Conservation (phyloP, 345 rosid species). For the Hibiscus trionum region DNA sequence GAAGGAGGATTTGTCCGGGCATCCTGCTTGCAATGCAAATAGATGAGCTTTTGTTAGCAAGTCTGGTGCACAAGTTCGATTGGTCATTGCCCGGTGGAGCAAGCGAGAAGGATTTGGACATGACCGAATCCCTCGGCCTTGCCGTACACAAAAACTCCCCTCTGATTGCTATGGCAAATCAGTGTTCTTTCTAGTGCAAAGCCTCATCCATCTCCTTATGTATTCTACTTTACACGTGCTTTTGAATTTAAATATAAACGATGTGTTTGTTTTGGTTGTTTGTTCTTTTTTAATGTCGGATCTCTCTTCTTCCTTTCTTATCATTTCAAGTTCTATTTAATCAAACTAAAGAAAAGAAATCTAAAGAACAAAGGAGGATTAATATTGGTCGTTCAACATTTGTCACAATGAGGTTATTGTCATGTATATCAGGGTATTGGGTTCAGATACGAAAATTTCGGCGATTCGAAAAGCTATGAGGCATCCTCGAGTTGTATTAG, state of each 20-base stretch:
- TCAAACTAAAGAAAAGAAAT: no score
- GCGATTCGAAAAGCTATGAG: no score
- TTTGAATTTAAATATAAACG: neutral
- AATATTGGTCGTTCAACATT: no score
- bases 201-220: neutral
- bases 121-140: neutral
- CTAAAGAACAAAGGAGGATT: no score
- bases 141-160: neutral
- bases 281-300: no score
- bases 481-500: no score
- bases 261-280: no score
- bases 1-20: neutral
- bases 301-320: no score
- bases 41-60: neutral
- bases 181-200: neutral
- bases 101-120: neutral
- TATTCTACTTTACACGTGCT: neutral
- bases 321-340: no score
- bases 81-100: neutral
- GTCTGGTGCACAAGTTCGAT: neutral
- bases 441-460: no score
- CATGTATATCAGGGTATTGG: no score
- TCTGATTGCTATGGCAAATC: conserved; percentile 2
- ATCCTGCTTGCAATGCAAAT: neutral
- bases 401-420: no score